Evolutionary conservation across 192 early-diverging fungal species (phyloP).

Genomic region (Entophlyctis helioformis): DNA sequence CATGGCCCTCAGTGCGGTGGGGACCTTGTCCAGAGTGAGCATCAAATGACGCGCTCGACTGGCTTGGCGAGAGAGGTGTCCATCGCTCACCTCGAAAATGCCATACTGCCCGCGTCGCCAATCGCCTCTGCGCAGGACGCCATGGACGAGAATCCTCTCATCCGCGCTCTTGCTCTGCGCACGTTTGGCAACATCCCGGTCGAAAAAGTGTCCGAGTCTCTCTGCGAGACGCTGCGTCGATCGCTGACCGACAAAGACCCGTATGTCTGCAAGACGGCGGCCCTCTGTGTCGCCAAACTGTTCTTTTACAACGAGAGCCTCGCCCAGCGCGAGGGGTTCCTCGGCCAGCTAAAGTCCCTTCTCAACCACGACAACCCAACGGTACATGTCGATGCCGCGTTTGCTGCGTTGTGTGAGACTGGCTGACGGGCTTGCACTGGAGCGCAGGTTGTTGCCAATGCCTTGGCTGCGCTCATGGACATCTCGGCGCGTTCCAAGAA

Average conservation of each 20-base stretch:
- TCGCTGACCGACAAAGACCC: slow-evolving; percentile 81
- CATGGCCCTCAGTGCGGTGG: slow-evolving; percentile 83
- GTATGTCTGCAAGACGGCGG: slow-evolving; percentile 94
- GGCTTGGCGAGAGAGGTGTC: no score
- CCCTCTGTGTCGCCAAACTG: slow-evolving; percentile 87
- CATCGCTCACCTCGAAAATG: no score
- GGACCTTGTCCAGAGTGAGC: slow-evolving; percentile 69
- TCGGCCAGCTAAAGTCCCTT: slow-evolving; percentile 80
- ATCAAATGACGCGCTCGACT: no score
- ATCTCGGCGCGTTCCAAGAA: slow-evolving; percentile 81
- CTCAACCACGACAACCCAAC: slow-evolving; percentile 84
- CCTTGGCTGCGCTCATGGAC: slow-evolving; percentile 85
- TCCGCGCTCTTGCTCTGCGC: slow-evolving; percentile 88
- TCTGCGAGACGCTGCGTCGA: slow-evolving; percentile 75
- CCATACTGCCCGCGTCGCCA: background rate
- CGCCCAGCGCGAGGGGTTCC: slow-evolving; percentile 76
- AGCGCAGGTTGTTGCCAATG: slow-evolving; percentile 89
- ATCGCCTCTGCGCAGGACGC: slow-evolving; percentile 52
- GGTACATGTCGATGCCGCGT: slow-evolving; percentile 20
- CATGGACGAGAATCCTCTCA: slow-evolving; percentile 84
- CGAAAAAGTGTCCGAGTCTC: slow-evolving; percentile 74
- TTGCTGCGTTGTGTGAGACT: no score
- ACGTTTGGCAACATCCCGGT: slow-evolving; percentile 97
- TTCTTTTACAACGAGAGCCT: slow-evolving; percentile 77
- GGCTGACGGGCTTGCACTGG: no score